Evolutionary conservation across 371 early-diverging fungal genomes (phyloP).

Genomic region (Mortierella sp.): DNA sequence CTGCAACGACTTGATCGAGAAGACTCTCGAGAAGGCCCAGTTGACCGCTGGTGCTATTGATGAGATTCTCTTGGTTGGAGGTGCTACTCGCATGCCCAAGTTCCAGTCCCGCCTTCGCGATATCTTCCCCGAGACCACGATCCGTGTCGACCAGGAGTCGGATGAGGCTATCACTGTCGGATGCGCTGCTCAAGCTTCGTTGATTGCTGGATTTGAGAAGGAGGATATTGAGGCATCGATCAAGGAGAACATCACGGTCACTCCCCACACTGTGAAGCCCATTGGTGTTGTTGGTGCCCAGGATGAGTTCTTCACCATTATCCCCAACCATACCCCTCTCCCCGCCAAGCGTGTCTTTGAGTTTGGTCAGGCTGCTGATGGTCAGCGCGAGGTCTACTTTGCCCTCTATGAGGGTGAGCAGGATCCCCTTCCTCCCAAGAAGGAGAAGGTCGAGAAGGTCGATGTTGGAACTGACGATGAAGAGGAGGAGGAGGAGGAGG

Average conservation of each 20-base stretch:
- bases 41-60: constrained; percentile 66
- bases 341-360: constrained; percentile 84
- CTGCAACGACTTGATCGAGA: constrained; percentile 78
- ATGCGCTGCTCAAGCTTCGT: constrained; percentile 95
- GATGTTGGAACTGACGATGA: constrained; percentile 54
- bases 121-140: constrained; percentile 87
- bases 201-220: constrained; percentile 69
- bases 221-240: constrained; percentile 64
- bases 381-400: constrained; percentile 81
- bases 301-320: constrained; percentile 78
- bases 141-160: constrained; percentile 80
- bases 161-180: constrained; percentile 99
- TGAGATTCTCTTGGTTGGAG: constrained; percentile 97
- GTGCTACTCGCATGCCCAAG: constrained; percentile 98
- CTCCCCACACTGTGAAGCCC: constrained; percentile 76
- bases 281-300: constrained; percentile 82
- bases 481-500: constrained; percentile 68
- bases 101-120: constrained; percentile 85
- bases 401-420: constrained; percentile 86
- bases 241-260: constrained; percentile 71
- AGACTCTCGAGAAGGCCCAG: constrained; percentile 56
- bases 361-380: constrained; percentile 72
- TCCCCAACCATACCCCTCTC: constrained; percentile 86
- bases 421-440: constrained; percentile 60
- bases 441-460: constrained; percentile 61